Conservation (phyloP, 2,329 filamentous ascomycete species). For the Phialophora verrucosa region DNA sequence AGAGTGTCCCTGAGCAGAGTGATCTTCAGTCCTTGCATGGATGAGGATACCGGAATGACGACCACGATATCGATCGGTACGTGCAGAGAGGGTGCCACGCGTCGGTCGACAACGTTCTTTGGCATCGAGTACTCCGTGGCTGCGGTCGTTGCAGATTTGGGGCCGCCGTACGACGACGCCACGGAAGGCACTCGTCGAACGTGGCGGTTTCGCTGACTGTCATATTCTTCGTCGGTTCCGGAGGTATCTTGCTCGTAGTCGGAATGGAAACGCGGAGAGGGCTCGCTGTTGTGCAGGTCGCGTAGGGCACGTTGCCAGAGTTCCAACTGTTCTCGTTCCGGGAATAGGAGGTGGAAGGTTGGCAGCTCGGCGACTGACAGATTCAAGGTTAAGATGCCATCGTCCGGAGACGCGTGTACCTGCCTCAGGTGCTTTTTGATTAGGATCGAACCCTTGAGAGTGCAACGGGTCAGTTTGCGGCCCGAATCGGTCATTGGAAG, state of each 20-base stretch:
- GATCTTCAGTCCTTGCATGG: conserved; percentile 99
- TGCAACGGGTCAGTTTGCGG: conserved; percentile 75
- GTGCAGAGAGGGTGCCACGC: conserved; percentile 66
- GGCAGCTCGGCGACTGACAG: conserved; percentile 91
- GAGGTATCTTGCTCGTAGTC: conserved; percentile 82
- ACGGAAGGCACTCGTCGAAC: conserved; percentile 78
- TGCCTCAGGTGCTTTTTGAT: conserved; percentile 98
- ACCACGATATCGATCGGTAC: conserved; percentile 95
- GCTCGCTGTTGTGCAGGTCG: conserved; percentile 77
- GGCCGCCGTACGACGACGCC: conserved; percentile 80
- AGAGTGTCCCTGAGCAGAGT: conserved; percentile 89
- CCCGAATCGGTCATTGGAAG: conserved; percentile 69
- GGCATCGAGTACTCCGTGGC: conserved; percentile 90
- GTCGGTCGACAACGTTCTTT: conserved; percentile 47
- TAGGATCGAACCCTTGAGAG: conserved; percentile 93
- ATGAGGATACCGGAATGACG: conserved; percentile 94
- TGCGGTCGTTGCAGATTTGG: conserved; percentile 82
- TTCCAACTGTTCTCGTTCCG: conserved; percentile 81
- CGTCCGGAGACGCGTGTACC: conserved; percentile 74
- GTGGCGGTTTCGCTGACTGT: conserved; percentile 57
- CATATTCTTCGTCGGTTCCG: conserved; percentile 87
- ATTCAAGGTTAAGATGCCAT: conserved; percentile 84
- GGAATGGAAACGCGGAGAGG: conserved; percentile 62
- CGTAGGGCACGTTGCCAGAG: conserved; percentile 86
- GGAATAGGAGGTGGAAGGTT: conserved; percentile 90